Conservation (phyloP, 495 filamentous ascomycete species). For the Chaetomidium leptoderma region DNA sequence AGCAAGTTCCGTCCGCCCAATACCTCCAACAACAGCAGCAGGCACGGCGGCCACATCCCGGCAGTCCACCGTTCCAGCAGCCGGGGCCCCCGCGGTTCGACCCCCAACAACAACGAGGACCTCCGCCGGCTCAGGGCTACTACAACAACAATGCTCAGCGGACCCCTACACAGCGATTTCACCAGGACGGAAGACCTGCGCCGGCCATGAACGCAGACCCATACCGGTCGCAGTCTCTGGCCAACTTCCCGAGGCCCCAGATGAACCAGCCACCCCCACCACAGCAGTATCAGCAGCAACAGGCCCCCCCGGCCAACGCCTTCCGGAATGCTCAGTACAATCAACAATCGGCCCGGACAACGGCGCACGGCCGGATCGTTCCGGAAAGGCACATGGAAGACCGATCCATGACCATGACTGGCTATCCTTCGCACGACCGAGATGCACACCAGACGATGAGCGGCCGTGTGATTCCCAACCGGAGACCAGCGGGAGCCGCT, state of each 20-base stretch:
- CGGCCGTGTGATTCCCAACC: slow-evolving; percentile 76
- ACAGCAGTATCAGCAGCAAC: slow-evolving; percentile 61
- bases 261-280: slow-evolving; percentile 58
- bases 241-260: slow-evolving; percentile 60
- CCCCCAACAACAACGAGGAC: slow-evolving; percentile 26
- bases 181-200: slow-evolving; percentile 50
- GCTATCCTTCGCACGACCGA: slow-evolving; percentile 66
- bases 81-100: slow-evolving; percentile 14
- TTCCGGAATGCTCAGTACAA: slow-evolving; percentile 73
- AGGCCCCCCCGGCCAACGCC: slow-evolving; percentile 62
- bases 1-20: slow-evolving; percentile 38
- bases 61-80: slow-evolving; percentile 29
- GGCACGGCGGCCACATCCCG: slow-evolving; percentile 52
- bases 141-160: slow-evolving; percentile 50
- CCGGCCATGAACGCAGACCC: slow-evolving; percentile 79
- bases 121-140: slow-evolving; percentile 48
- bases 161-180: slow-evolving; percentile 52
- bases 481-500: slow-evolving; percentile 41
- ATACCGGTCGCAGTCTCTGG: slow-evolving; percentile 89
- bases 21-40: slow-evolving; percentile 39
- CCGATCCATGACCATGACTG: slow-evolving; percentile 91
- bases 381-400: slow-evolving; percentile 83
- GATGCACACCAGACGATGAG: slow-evolving; percentile 86
- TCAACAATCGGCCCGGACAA: slow-evolving; percentile 63
- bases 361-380: slow-evolving; percentile 82